Evolutionary conservation across 169 alveolate genomes (phyloP), one percentile per base, ranked within the genome.

Genomic region (Plasmodium vivax): DNA sequence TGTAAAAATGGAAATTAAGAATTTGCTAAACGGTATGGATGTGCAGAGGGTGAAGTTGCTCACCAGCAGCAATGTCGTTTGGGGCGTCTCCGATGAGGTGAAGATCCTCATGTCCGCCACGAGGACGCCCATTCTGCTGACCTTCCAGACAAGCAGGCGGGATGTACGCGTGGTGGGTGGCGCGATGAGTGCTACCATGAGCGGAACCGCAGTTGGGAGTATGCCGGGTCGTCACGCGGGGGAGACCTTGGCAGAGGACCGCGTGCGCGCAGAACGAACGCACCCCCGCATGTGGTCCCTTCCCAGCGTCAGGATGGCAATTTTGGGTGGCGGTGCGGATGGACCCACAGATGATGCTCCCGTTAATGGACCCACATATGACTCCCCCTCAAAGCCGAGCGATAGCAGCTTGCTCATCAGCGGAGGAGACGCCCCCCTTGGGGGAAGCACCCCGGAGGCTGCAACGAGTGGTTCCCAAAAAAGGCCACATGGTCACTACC

Each of bases 91-190:
- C 6, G 94, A 90, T 62, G 75, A 79, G 30, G 82, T 90, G 32
- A 79, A 79, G 82, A 80, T 90, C 27, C 74, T 90, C 43, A 90
- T 90, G 94, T 90, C 94, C 5, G 94, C 94, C 23, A 90, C 94
- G 6, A 34, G 94, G 36, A 80, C 94, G 3, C 94, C 94, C 14
- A 19, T 90, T 58, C 77, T 90, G 30, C 45, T 90, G 19, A 45
- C 68, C 23, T 90, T 90, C 58, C 58, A 80, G 32, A 90, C 84
- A 6, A 23, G 5, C 77, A 68, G n/a, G 43, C 2, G n/a, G 19
- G 30, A 23, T 23, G 27, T 23, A 23, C 27, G 27, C 27, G 27
- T 23, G 27, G 27, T 23, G 27, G 27, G 27, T 23, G 27, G 27
- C 27, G 27, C 27, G 19, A 36, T 51, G 19, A 34, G 7, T 27